Conservation (phyloP, 2,329 filamentous ascomycete species). For the Calonectria hawksworthii region DNA sequence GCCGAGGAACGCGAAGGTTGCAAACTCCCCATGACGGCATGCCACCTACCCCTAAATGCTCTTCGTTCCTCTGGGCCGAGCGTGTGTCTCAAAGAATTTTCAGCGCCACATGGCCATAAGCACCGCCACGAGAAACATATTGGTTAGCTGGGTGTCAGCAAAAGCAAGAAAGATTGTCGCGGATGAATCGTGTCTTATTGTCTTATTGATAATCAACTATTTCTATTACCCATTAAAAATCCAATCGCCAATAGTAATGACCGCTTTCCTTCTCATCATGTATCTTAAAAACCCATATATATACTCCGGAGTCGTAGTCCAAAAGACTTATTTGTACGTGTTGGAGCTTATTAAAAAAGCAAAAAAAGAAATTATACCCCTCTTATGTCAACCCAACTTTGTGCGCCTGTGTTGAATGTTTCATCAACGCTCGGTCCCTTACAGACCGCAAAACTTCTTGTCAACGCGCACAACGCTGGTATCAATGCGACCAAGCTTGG, state of each 20-base stretch:
- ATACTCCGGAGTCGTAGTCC: not conserved
- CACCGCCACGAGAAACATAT: not conserved
- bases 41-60: not conserved
- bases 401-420: not conserved
- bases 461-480: slow-evolving; percentile 62
- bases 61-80: not conserved
- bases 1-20: not conserved
- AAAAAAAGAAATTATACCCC: too few relatives aligned
- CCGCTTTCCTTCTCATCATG: not conserved
- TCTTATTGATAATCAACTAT: not conserved
- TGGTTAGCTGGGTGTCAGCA: not conserved
- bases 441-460: slow-evolving; percentile 59
- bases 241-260: not conserved
- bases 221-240: not conserved
- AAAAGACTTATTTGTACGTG: not conserved
- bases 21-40: not conserved
- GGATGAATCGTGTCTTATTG: not conserved
- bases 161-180: not conserved
- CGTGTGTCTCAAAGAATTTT: not conserved
- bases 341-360: not conserved
- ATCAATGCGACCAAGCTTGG: slow-evolving; percentile 65
- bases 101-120: not conserved
- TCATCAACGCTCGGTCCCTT: slow-evolving; percentile 31
- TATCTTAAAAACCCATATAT: not conserved
- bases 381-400: not conserved